These are phyloP conservation scores for Physcomitrellopsis africana DNA, from an alignment of 225 moss, liverwort and hornwort genomes.

Conservation along the genomic window DNA sequence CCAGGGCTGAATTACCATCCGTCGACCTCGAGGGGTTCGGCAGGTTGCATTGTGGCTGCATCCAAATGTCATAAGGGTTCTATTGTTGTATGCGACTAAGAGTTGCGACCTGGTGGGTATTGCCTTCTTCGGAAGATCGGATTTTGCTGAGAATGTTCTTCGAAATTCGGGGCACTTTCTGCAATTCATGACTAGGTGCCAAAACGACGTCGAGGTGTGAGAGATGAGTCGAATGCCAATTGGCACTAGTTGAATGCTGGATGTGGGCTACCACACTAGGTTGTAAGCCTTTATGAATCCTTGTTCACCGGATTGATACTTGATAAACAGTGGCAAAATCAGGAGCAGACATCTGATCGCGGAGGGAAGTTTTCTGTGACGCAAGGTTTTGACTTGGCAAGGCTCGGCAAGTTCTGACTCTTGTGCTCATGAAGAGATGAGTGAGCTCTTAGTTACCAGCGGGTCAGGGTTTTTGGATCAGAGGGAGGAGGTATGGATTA, in stretches of 20 bases:
- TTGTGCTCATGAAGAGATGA: slow-evolving; percentile 13
- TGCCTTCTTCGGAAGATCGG: not conserved
- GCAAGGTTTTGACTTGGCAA: not conserved
- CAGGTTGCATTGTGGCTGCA: slow-evolving; percentile 5
- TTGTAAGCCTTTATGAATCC: no score
- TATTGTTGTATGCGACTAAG: not conserved
- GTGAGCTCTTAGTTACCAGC: not conserved
- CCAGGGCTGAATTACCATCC: not conserved
- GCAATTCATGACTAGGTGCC: not conserved
- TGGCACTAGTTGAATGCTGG: not conserved
- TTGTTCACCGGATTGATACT: no score
- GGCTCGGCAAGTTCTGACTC: not conserved
- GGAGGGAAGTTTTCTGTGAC: slow-evolving; percentile 27
- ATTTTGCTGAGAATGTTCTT: not conserved
- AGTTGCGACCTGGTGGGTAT: slow-evolving; percentile 20
- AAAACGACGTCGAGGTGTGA: not conserved
- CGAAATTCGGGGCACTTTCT: not conserved
- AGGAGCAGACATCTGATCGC: not conserved
- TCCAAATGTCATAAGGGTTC: not conserved
- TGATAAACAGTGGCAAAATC: not conserved
- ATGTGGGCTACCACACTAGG: no score
- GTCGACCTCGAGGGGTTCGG: not conserved
- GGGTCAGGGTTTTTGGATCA: not conserved
- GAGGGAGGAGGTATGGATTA: slow-evolving; percentile 22
- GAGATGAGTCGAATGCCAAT: not conserved